Evolutionary conservation across 805 yeast genomes (phyloP), one percentile per base, ranked within the genome.

Genomic region (Kluyveromyces dobzhanskii): DNA sequence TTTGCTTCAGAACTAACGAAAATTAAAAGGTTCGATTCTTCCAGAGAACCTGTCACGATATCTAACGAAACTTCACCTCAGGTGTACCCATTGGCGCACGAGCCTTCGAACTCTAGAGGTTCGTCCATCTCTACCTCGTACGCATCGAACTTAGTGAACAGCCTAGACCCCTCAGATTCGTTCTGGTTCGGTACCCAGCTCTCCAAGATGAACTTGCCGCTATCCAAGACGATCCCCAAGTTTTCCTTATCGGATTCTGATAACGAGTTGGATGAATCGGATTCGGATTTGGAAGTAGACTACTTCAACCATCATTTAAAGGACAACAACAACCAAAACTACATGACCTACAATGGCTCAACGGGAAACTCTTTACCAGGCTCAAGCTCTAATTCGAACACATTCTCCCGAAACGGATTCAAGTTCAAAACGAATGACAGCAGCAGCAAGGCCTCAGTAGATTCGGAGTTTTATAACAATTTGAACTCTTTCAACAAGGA

Each of bases 31-130:
- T 80, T 81, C 53, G 75, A 76, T 48, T 78, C 77, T 31, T 56
- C 61, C 19, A 79, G 74, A 36, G 73, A 72, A 45, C 86, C 87
- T 23, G 66, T 69, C 9, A 70, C 81, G 2, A 81, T 80, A n/a
- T 76, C 83, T 0, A 62, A 67, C 37, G 76, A 74, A 31, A 69
- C 67, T 46, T 70, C 82, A 1, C 62, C 62, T 4, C 48, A 44
- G 1, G 31, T 46, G 24, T 45, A 49, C 5, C 55, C 61, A 1
- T 26, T 49, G 10, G 42, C 35, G 30, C 41, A 35, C 14, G 38
- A 35, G 21, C n/a, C 30, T 5, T n/a, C 30, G 11, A 14, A 27
- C 16, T 39, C 37, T 12, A 26, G 30, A 28, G 38, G 37, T 16
- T 38, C 31, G 17, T 27, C 32, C 12, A 34, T 36, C 23, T 34